Evolutionary conservation across 1,139 yeast genomes (phyloP).

Genomic region (Lodderomyces beijingensis): DNA sequence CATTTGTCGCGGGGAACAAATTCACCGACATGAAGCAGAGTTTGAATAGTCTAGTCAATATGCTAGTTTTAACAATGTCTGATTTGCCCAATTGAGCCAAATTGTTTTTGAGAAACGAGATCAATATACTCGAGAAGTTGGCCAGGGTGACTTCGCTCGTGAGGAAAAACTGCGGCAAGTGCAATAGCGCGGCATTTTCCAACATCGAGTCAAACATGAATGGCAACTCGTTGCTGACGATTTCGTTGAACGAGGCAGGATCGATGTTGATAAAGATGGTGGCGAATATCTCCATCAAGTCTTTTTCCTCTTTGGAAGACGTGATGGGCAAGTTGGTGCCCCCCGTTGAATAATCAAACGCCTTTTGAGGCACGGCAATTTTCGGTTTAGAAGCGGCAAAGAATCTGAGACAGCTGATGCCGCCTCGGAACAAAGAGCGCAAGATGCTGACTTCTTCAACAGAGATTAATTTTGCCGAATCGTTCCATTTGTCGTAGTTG

Average conservation of each 20-base stretch:
- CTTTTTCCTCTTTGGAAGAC: constrained; percentile 90
- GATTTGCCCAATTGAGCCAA: constrained; percentile 78
- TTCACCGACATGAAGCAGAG: constrained; percentile 95
- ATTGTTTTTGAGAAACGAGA: constrained; percentile 70
- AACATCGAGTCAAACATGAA: constrained; percentile 76
- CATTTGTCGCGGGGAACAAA: constrained; percentile 83
- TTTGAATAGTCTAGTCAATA: constrained; percentile 80
- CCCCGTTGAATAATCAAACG: constrained; percentile 62
- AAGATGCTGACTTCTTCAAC: constrained; percentile 80
- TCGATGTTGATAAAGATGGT: constrained; percentile 92
- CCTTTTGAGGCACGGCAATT: constrained; percentile 34
- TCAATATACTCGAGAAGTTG: constrained; percentile 82
- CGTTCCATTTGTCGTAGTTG: constrained; percentile 68
- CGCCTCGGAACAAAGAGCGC: constrained; percentile 75
- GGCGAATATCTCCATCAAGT: constrained; percentile 92
- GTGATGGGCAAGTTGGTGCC: constrained; percentile 82
- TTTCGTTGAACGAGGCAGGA: constrained; percentile 93
- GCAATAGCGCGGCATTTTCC: constrained; percentile 80
- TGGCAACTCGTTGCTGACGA: constrained; percentile 76
- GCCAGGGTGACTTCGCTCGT: constrained; percentile 94
- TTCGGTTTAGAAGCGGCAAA: constrained; percentile 58
- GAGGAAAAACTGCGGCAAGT: constrained; percentile 88
- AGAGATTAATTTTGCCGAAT: constrained; percentile 77
- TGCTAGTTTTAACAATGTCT: constrained; percentile 73
- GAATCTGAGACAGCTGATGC: constrained; percentile 74